Percentiles rank a stretch among this genome's conserved stretches.
phyloP scores from a whole-genome alignment of 495 filamentous ascomycete species.

The Letharia lupina region DNA sequence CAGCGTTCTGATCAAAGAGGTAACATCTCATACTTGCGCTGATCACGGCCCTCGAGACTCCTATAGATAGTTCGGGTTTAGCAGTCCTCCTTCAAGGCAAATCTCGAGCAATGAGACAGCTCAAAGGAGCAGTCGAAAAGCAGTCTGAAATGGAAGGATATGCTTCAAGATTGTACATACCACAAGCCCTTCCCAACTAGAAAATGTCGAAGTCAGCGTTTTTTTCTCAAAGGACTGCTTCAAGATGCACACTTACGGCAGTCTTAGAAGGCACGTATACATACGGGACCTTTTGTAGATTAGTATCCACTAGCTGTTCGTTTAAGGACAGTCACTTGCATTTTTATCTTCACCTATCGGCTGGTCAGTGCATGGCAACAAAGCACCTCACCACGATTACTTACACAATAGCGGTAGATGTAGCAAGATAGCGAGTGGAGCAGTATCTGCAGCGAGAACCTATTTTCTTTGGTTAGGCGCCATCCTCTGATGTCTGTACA shows the following conservation, averaged over 20 bases:
- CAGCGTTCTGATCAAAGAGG: not conserved
- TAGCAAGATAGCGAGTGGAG: slow-evolving; percentile 80
- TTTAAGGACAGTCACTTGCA: slow-evolving; percentile 30
- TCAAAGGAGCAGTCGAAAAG: not conserved
- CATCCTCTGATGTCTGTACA: not conserved
- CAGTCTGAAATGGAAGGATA: not conserved
- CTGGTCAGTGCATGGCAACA: not conserved
- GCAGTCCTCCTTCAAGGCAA: not conserved
- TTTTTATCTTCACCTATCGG: slow-evolving; percentile 64
- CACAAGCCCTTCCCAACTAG: slow-evolving; percentile 9
- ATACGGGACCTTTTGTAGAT: slow-evolving; percentile 28
- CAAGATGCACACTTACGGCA: slow-evolving; percentile 56
- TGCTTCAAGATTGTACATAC: slow-evolving; percentile 29
- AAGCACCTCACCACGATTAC: not conserved
- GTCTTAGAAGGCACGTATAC: slow-evolving; percentile 56
- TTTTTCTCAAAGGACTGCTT: not conserved
- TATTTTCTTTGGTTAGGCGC: not conserved
- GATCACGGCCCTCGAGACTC: slow-evolving; percentile 82
- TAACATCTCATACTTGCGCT: slow-evolving; percentile 1
- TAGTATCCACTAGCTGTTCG: not conserved
- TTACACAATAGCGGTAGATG: slow-evolving; percentile 62
- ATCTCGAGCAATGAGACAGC: not conserved
- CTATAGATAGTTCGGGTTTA: slow-evolving; percentile 24
- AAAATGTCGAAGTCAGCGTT: not conserved
- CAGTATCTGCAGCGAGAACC: slow-evolving; percentile 76